Evolutionary conservation across 2,329 filamentous ascomycete species (phyloP), one percentile per base, ranked within the genome.

Genomic region (Waltergamsia citrina): DNA sequence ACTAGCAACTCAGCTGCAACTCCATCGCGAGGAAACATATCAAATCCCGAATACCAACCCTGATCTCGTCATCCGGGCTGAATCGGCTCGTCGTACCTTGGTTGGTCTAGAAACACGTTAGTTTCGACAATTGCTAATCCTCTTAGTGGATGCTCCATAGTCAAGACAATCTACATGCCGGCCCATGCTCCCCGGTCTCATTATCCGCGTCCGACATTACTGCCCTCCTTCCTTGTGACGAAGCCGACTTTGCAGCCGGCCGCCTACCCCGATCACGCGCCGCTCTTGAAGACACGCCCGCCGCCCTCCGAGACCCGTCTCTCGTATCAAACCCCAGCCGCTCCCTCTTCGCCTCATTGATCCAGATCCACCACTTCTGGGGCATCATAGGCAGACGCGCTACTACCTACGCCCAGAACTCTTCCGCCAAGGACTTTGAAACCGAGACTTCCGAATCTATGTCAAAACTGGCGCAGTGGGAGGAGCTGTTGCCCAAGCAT

Each of bases 141-240:
- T n/a, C n/a, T n/a, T 33, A 72, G 67, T 75, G 71, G 71, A 74
- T 74, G 68, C 46, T 75, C 22, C 66, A 74, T 44, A 73, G 64
- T 41, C 71, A 75, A 43, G 71, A 75, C 40, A 72, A 71, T 41
- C 55, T 75, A 17, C 67, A 73, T 40, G 71, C 68, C 1, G 66
- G 69, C 0, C 66, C 67, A 4, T 53, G 57, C 20, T 68, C 67
- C 9, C 69, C 70, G 3, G 58, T 71, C 3, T 67, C 68, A 0
- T 54, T 75, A 4, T 59, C 62, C 5, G 63, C 67, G 4, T 58
- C 60, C 22, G 70, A 75, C 38, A 74, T 75, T 28, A 73, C 68
- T 1, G 56, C 69, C 2, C 54, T 74, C 16, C 58, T 75, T 2
- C 71, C 71, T 0, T 62, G 67, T 44, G 60, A 67, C 37, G 71